These are phyloP conservation scores for Leccinum subrobustum DNA, from an alignment of 1,284 basidiomycete species.

Conservation along the genomic window DNA sequence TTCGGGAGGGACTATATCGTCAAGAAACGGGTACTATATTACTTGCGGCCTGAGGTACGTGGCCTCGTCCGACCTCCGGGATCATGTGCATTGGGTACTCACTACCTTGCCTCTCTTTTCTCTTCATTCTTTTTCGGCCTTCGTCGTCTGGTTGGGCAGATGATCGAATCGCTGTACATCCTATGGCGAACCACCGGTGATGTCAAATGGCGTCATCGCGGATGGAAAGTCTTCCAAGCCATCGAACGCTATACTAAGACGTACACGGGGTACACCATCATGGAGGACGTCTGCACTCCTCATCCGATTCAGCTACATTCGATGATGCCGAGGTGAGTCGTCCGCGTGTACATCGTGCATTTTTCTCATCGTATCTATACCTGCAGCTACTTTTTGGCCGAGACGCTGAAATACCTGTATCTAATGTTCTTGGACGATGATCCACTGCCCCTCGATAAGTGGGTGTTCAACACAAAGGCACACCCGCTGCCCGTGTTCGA, in stretches of 20 bases:
- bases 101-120: background rate
- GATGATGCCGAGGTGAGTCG: conserved; percentile 14
- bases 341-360: background rate
- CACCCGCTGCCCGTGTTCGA: conserved; percentile 76
- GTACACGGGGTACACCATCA: conserved; percentile 54
- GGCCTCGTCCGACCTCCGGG: conserved; percentile 10
- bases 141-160: conserved; percentile 37
- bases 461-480: conserved; percentile 87
- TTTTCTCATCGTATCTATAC: background rate
- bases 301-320: conserved; percentile 21
- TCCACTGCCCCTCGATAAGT: conserved; percentile 62
- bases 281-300: conserved; percentile 44
- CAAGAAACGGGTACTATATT: conserved; percentile 40
- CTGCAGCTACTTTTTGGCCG: conserved; percentile 66
- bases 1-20: conserved; percentile 41
- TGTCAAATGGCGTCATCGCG: conserved; percentile 67
- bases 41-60: conserved; percentile 62
- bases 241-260: conserved; percentile 60
- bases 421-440: conserved; percentile 59
- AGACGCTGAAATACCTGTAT: conserved; percentile 72
- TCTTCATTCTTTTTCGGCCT: background rate
- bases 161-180: conserved; percentile 66
- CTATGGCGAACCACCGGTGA: conserved; percentile 73
- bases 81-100: background rate
- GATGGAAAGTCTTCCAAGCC: conserved; percentile 73